Base-by-base conservation (phyloP, 2,329 filamentous ascomycete genomes). In the Botryosphaeria agaves region DNA sequence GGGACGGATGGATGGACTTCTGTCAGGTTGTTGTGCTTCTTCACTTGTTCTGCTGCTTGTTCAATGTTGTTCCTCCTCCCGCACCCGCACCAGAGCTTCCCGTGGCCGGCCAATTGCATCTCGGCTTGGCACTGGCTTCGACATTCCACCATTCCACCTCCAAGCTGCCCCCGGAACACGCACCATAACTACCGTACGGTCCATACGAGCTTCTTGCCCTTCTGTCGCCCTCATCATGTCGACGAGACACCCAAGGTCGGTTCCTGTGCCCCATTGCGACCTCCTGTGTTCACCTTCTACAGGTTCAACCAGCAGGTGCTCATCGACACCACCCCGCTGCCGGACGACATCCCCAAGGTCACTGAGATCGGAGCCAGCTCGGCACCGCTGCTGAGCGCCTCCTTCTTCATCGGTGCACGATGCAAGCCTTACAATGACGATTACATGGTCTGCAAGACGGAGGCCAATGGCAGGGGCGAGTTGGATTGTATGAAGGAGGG, bases 361-460 rank as follows among this genome's bases (percentile, higher is more conserved):
- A 71, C 81, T 57, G 89, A 98, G 62, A 72, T 98, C 43, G 89
- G 89, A 49, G 72, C 83, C 50, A 92, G 77, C 49, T 95, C 87
- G 34, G 89, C 85, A 23, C 89, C 89, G 32, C 70, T 98, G 26
- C 66, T 92, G 36, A 92, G 82, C 41, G 89, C 89, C 18, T 75
- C 83, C 31, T 98, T 81, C 69, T 98, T 95, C 58, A 98, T 98
- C 53, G 89, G 89, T 39, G 85, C 84, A 42, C 77, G 87, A 51
- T 98, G 89, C 75, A 78, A 72, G 55, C 66, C 80, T 34, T 98
- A 85, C 69, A 95, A 95, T 60, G 89, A 98, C 66, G 89, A 98
- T 62, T 98, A 79, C 63, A 98, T 98, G 87, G 81, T 92, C 65
- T 98, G 89, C 78, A 98, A 98, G 76, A 81, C 72, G 44, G 84